These are phyloP conservation scores for Periconia digitata DNA, from an alignment of 2,329 filamentous ascomycete genomes.

Conservation along the genomic window DNA sequence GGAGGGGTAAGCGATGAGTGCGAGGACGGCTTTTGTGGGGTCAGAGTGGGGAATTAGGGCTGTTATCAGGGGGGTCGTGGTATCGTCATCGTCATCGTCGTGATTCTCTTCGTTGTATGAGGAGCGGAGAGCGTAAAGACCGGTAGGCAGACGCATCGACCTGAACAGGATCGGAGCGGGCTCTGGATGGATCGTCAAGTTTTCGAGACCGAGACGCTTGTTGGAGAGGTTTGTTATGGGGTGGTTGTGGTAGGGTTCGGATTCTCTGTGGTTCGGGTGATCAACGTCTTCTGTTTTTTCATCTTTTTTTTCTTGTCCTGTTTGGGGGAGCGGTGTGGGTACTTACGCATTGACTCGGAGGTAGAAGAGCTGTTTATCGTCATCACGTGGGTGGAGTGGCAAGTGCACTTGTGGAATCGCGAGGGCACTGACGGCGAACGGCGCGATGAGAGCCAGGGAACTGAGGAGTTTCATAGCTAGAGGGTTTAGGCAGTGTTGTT, in stretches of 20 bases:
- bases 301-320: no score
- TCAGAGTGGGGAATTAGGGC: not conserved
- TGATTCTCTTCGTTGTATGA: no score
- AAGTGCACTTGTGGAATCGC: not conserved
- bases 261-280: no score
- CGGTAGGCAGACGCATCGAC: slow-evolving; percentile 13
- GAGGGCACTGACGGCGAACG: not conserved
- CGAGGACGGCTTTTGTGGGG: not conserved
- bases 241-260: slow-evolving; percentile 22
- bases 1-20: not conserved
- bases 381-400: no score
- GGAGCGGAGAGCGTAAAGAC: slow-evolving; percentile 17
- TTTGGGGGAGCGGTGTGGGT: no score
- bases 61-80: not conserved
- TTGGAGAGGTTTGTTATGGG: slow-evolving; percentile 14
- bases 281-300: no score
- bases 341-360: slow-evolving; percentile 5
- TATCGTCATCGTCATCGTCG: not conserved
- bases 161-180: slow-evolving; percentile 16
- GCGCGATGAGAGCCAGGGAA: not conserved
- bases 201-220: slow-evolving; percentile 23
- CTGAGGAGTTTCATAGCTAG: not conserved
- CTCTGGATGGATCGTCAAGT: slow-evolving; percentile 24
- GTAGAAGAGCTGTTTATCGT: not conserved
- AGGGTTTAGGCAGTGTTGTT: no score